Evolutionary conservation across 2,329 filamentous ascomycete species (phyloP).

Genomic region (Aspergillus jensenii): DNA sequence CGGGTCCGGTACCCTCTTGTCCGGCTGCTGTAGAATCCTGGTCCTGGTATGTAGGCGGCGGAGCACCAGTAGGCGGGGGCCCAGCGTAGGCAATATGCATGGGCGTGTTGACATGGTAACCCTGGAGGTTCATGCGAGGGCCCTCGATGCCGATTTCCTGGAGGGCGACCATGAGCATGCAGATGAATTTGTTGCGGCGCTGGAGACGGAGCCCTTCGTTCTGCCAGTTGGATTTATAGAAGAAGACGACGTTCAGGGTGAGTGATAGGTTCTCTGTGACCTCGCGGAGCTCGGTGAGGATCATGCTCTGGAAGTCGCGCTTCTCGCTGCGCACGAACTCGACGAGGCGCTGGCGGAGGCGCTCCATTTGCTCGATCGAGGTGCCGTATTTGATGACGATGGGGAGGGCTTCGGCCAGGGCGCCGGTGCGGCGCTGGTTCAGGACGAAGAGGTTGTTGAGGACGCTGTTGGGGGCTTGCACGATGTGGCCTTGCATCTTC

Average conservation of each 20-base stretch:
- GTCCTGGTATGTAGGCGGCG: conserved; percentile 41
- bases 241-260: conserved; percentile 89
- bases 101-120: conserved; percentile 65
- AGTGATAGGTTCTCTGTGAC: conserved; percentile 82
- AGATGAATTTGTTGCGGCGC: conserved; percentile 91
- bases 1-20: too few relatives aligned
- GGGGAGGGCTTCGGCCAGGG: conserved; percentile 80
- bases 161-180: conserved; percentile 84
- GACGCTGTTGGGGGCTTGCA: conserved; percentile 92
- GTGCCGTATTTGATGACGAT: conserved; percentile 89
- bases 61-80: conserved; percentile 36
- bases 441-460: conserved; percentile 92
- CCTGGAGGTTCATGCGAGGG: conserved; percentile 70
- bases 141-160: conserved; percentile 82
- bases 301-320: conserved; percentile 82
- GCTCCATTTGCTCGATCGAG: conserved; percentile 76
- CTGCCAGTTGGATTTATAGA: conserved; percentile 97
- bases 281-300: conserved; percentile 78
- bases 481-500: conserved; percentile 96
- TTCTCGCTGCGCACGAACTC: conserved; percentile 84
- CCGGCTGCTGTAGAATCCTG: neutral
- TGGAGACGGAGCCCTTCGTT: conserved; percentile 89
- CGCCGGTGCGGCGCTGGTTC: conserved; percentile 87
- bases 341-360: conserved; percentile 74
- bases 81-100: conserved; percentile 52